Evolutionary conservation across 306 rosid species (phyloP).

Genomic region (Canavalia gladiata): DNA sequence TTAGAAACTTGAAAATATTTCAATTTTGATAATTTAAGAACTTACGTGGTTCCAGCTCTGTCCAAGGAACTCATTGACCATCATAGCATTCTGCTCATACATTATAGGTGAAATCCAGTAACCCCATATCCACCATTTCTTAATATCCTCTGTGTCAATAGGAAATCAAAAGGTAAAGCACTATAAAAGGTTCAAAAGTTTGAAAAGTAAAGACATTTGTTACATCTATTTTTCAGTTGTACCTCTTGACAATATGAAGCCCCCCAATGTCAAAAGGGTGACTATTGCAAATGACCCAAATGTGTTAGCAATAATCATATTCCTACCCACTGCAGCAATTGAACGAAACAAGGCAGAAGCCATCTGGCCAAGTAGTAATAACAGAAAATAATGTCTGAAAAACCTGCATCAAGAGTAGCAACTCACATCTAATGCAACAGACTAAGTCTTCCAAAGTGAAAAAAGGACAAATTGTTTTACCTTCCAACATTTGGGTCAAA

Average conservation of each 20-base stretch:
- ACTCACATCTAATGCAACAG: not conserved
- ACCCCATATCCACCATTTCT: slow-evolving; percentile 83
- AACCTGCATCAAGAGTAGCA: slow-evolving; percentile 57
- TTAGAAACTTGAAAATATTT: not conserved
- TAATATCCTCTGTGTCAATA: slow-evolving; percentile 55
- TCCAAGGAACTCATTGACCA: slow-evolving; percentile 77
- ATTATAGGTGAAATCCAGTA: slow-evolving; percentile 81
- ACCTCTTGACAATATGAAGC: slow-evolving; percentile 82
- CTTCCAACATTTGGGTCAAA: slow-evolving; percentile 67
- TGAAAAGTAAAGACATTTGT: not conserved
- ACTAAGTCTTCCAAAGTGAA: not conserved
- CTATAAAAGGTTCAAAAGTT: slow-evolving; percentile 17
- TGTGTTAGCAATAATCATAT: slow-evolving; percentile 64
- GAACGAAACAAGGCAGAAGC: slow-evolving; percentile 73
- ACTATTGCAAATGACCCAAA: slow-evolving; percentile 68
- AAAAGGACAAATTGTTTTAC: slow-evolving; percentile 24
- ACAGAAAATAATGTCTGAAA: slow-evolving; percentile 64
- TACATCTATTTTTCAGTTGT: not conserved
- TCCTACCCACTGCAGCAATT: slow-evolving; percentile 62
- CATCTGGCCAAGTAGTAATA: slow-evolving; percentile 63
- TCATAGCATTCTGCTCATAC: slow-evolving; percentile 73
- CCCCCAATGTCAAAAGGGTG: slow-evolving; percentile 61
- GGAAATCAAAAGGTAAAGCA: slow-evolving; percentile 5
- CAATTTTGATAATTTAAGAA: slow-evolving; percentile 14
- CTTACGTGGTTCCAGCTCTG: slow-evolving; percentile 69